Conservation (phyloP, 768 basidiomycete genomes). For the Pleurotus eryngii region DNA sequence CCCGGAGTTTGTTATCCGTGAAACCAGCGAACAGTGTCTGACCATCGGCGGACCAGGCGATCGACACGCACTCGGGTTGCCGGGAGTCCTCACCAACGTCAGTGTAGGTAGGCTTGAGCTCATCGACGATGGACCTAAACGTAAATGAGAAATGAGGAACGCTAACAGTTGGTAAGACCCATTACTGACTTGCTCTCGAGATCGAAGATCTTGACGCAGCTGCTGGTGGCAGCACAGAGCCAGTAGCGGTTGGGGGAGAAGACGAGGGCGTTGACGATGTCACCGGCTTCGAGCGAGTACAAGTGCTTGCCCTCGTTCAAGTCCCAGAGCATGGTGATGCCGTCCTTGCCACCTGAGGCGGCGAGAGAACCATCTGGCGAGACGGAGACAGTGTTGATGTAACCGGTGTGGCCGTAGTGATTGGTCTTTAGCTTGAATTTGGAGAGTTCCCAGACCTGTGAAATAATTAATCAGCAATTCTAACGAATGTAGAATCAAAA, state of each 20-base stretch:
- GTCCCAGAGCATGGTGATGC: conserved; percentile 99
- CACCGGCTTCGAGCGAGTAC: conserved; percentile 98
- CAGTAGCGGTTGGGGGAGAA: conserved; percentile 99
- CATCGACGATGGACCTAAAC: conserved; percentile 90
- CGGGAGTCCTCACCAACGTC: conserved; percentile 68
- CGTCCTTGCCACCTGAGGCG: conserved; percentile 98
- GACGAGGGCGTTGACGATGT: conserved; percentile 98
- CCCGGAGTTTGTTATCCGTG: conserved; percentile 91
- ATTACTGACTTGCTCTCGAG: conserved; percentile 93
- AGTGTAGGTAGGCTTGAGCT: conserved; percentile 93
- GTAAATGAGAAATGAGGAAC: conserved; percentile 2
- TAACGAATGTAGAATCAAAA: conserved; percentile 10
- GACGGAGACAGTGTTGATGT: conserved; percentile 98
- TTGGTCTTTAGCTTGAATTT: conserved; percentile 99
- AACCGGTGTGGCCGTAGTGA: conserved; percentile 99
- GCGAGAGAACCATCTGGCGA: conserved; percentile 99
- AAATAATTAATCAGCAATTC: conserved; percentile 7
- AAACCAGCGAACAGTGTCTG: conserved; percentile 97
- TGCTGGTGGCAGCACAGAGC: conserved; percentile 97
- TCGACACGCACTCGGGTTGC: conserved; percentile 91
- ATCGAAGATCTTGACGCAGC: conserved; percentile 99
- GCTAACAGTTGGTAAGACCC: not conserved
- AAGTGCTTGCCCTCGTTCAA: conserved; percentile 99
- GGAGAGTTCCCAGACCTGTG: conserved; percentile 97
- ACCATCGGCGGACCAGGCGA: conserved; percentile 98